Conservation (phyloP, 495 filamentous ascomycete species). For the Talaromyces stipitatus region DNA sequence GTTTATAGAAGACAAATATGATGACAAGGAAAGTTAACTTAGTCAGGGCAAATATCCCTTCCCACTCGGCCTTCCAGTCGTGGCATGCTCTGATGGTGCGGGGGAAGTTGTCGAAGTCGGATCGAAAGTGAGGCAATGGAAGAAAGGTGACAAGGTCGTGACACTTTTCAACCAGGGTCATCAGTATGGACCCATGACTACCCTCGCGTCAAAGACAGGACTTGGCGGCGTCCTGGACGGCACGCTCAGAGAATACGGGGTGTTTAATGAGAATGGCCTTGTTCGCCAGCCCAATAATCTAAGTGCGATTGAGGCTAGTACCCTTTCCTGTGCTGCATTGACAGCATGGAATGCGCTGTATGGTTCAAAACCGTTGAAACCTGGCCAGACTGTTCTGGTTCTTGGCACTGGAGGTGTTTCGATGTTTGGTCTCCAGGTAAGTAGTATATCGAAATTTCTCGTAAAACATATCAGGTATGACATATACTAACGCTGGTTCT, state of each 20-base stretch:
- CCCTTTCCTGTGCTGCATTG: conserved; percentile 64
- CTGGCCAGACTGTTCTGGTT: conserved; percentile 64
- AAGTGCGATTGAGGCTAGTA: conserved; percentile 53
- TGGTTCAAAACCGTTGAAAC: conserved; percentile 56
- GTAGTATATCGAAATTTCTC: conserved; percentile 6
- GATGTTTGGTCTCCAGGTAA: conserved; percentile 65
- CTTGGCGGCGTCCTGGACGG: conserved; percentile 68
- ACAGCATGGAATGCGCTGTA: conserved; percentile 83
- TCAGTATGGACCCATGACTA: conserved; percentile 49
- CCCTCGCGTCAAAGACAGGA: conserved; percentile 38
- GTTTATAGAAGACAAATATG: neutral
- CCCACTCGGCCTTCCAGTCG: conserved; percentile 45
- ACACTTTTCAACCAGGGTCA: conserved; percentile 79
- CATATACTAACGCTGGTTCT: neutral
- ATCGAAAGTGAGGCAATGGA: conserved; percentile 20
- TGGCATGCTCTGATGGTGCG: conserved; percentile 54
- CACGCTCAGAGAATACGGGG: conserved; percentile 61
- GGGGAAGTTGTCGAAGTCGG: conserved; percentile 33
- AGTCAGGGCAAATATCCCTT: conserved; percentile 64
- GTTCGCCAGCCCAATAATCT: conserved; percentile 59
- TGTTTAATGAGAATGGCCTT: conserved; percentile 62
- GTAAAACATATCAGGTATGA: neutral
- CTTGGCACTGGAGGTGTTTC: conserved; percentile 80
- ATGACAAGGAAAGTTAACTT: neutral
- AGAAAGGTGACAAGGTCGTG: conserved; percentile 47